Percentiles rank a stretch among this genome's conserved stretches.
These are phyloP conservation scores for Backusella tarrabulga DNA, from an alignment of 192 early-diverging fungal species.

Conservation along the genomic window DNA sequence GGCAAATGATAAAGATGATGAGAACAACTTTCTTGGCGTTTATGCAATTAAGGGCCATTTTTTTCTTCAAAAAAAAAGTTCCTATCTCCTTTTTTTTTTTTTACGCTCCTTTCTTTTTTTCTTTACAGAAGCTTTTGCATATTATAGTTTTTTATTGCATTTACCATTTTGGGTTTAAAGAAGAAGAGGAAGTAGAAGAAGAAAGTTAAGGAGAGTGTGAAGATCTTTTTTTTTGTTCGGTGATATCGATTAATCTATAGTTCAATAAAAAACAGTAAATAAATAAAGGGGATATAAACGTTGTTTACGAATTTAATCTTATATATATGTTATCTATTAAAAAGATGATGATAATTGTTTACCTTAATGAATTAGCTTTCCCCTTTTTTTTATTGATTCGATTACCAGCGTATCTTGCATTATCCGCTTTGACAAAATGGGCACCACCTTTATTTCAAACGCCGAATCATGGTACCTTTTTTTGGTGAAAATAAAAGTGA, in stretches of 20 bases:
- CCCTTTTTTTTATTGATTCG: slow-evolving; percentile 4
- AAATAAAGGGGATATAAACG: not conserved
- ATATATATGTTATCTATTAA: not conserved
- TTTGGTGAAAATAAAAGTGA: not conserved
- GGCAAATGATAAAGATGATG: not conserved
- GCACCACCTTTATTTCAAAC: not conserved
- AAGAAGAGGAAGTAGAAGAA: not conserved
- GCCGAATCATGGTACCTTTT: not conserved
- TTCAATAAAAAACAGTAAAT: not conserved
- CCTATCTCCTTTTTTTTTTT: not conserved
- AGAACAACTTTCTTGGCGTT: not conserved
- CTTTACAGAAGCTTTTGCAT: not conserved
- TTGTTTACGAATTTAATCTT: no score
- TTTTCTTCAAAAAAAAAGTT: not conserved
- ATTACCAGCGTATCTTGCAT: not conserved
- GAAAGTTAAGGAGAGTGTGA: not conserved
- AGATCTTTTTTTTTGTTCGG: not conserved
- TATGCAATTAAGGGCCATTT: not conserved
- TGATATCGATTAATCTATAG: not conserved
- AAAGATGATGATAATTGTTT: not conserved
- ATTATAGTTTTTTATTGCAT: not conserved
- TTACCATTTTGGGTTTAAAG: not conserved
- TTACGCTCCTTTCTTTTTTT: not conserved
- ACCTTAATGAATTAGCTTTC: not conserved
- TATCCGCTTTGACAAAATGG: not conserved